Evolutionary conservation across 805 yeast species (phyloP).

Genomic region (Schizosaccharomyces japonicus): DNA sequence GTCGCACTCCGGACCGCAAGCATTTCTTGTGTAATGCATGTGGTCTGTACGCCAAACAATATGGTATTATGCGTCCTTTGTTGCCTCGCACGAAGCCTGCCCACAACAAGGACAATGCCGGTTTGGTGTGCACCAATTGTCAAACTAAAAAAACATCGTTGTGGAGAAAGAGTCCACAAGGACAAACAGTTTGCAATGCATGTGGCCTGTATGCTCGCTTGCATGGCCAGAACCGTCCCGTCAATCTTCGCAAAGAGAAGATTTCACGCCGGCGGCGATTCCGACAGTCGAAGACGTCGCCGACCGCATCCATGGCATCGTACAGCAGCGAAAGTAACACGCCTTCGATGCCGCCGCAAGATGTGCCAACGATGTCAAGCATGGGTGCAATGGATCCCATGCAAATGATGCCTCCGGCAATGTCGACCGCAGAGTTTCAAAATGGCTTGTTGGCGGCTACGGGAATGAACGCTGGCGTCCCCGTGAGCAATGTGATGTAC

Average conservation of each 20-base stretch:
- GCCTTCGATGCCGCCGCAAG: no score
- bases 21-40: conserved; percentile 89
- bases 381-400: no score
- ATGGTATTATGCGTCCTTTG: conserved; percentile 41
- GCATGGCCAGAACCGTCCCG: conserved; percentile 58
- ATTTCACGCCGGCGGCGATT: conserved; percentile 40
- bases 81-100: conserved; percentile 14
- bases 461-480: no score
- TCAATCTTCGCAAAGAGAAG: conserved; percentile 43
- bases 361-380: no score
- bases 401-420: no score
- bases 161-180: conserved; percentile 68
- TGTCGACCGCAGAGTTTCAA: no score
- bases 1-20: conserved; percentile 76
- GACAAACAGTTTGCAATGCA: conserved; percentile 70
- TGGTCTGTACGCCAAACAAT: conserved; percentile 46
- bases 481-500: no score
- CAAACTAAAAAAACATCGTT: conserved; percentile 66
- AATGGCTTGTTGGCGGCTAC: no score
- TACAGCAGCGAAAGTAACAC: no score
- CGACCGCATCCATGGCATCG: no score
- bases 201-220: conserved; percentile 54
- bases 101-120: conserved; percentile 22
- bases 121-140: conserved; percentile 43
- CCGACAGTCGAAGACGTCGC: no score